Evolutionary conservation across 2,329 filamentous ascomycete species (phyloP).

Genomic region (Aureobasidium vineae): DNA sequence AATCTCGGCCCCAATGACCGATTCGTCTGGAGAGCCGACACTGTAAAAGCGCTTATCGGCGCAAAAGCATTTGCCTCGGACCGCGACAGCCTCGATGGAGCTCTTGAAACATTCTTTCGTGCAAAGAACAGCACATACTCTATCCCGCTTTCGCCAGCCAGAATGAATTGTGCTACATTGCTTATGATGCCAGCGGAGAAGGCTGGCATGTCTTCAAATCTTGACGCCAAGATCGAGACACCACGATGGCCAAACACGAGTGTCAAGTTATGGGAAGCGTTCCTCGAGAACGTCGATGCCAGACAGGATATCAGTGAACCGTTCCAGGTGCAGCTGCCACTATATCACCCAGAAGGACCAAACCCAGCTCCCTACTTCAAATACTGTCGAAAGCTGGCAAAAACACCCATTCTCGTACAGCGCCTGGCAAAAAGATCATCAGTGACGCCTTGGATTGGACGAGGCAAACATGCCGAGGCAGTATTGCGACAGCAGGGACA

Average conservation of each 20-base stretch:
- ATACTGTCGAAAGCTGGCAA: background rate
- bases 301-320: slow-evolving; percentile 3
- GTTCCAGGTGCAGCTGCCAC: background rate
- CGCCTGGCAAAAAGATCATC: background rate
- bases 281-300: background rate
- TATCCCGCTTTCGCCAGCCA: background rate
- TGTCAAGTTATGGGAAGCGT: background rate
- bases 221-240: background rate
- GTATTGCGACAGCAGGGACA: background rate
- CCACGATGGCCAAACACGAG: slow-evolving; percentile 2
- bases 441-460: background rate
- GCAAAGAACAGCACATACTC: background rate
- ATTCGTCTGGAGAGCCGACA: background rate
- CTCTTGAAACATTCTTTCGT: background rate
- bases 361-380: background rate
- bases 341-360: background rate
- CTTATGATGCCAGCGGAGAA: background rate
- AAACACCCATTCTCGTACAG: background rate
- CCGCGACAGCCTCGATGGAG: background rate
- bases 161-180: background rate
- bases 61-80: background rate
- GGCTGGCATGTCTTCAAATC: background rate
- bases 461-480: slow-evolving; percentile 1
- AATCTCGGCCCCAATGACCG: background rate
- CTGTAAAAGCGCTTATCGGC: background rate